These are phyloP conservation scores for Ramularia endophylla DNA, from an alignment of 2,329 filamentous ascomycete species.

Conservation along the genomic window DNA sequence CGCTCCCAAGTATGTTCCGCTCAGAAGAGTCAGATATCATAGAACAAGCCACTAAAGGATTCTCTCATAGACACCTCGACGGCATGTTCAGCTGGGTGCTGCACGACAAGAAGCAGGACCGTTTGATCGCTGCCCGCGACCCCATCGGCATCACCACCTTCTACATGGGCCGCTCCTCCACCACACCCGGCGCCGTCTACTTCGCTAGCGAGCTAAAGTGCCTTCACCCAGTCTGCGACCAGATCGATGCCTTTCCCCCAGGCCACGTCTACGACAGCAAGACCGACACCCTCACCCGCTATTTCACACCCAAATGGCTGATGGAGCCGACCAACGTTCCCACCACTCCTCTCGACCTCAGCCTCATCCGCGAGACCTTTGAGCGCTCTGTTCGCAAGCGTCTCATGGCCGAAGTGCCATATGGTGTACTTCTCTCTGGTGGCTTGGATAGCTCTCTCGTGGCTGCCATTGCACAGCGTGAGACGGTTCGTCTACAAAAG, in stretches of 20 bases:
- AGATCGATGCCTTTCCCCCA: constrained; percentile 88
- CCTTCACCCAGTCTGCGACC: constrained; percentile 87
- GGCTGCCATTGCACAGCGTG: constrained; percentile 89
- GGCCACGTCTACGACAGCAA: constrained; percentile 95
- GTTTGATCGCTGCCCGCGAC: constrained; percentile 88
- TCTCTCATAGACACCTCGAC: constrained; percentile 53
- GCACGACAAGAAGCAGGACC: constrained; percentile 91
- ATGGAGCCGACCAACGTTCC: constrained; percentile 79
- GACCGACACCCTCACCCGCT: constrained; percentile 76
- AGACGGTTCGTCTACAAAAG: constrained; percentile 68
- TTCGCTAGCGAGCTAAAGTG: constrained; percentile 98
- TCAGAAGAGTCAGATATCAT: too few species aligned
- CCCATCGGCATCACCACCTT: constrained; percentile 96
- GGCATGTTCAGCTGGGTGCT: constrained; percentile 99
- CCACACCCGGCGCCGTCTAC: constrained; percentile 78
- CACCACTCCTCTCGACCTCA: constrained; percentile 74
- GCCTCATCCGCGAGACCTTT: constrained; percentile 70
- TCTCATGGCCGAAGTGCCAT: constrained; percentile 97
- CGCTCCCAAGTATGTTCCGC: constrained; percentile 74
- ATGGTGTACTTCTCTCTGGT: constrained; percentile 90
- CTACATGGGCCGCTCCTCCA: constrained; percentile 84
- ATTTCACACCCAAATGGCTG: constrained; percentile 83
- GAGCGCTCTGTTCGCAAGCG: constrained; percentile 93
- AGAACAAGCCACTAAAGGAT: too few species aligned
- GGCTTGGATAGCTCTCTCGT: constrained; percentile 94